A percentile compares a stretch with the other conserved stretches of the same genome.
These are phyloP conservation scores for Acanthamoeba triangularis DNA, from an alignment of 208 protist species.

Conservation along the genomic window DNA sequence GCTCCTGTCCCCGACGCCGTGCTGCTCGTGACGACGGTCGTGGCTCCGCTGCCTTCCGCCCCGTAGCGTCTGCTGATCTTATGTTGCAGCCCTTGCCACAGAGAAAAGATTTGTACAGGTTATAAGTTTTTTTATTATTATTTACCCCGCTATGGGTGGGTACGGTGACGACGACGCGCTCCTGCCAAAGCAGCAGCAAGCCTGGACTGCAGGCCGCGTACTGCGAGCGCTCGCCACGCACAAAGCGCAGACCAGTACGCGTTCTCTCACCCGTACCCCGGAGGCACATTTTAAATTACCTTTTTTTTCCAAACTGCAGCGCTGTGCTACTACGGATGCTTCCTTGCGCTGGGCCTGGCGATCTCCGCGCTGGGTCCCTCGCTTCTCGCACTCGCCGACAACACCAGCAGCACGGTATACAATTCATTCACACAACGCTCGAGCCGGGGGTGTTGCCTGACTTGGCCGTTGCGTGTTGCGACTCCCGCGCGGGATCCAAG, in stretches of 20 bases:
- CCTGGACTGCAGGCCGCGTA: background rate
- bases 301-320: too few relatives aligned
- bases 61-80: too few relatives aligned
- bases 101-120: too few relatives aligned
- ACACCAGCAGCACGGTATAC: constrained; percentile 52
- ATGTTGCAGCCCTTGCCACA: too few relatives aligned
- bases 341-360: constrained; percentile 50
- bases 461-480: background rate
- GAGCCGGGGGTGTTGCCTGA: too few relatives aligned
- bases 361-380: constrained; percentile 3
- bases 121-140: too few relatives aligned
- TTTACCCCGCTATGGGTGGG: too few relatives aligned
- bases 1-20: too few relatives aligned
- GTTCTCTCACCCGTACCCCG: too few relatives aligned
- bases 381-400: constrained; percentile 35
- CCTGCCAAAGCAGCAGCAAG: background rate
- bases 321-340: constrained; percentile 54
- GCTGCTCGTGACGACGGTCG: too few relatives aligned
- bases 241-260: constrained; percentile 41
- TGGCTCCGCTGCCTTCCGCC: too few relatives aligned
- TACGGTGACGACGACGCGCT: background rate
- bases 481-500: background rate
- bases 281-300: background rate
- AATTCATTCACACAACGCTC: background rate
- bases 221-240: background rate